These are phyloP conservation scores for Galerina sulciceps DNA, from an alignment of 768 basidiomycete genomes.

Conservation along the genomic window DNA sequence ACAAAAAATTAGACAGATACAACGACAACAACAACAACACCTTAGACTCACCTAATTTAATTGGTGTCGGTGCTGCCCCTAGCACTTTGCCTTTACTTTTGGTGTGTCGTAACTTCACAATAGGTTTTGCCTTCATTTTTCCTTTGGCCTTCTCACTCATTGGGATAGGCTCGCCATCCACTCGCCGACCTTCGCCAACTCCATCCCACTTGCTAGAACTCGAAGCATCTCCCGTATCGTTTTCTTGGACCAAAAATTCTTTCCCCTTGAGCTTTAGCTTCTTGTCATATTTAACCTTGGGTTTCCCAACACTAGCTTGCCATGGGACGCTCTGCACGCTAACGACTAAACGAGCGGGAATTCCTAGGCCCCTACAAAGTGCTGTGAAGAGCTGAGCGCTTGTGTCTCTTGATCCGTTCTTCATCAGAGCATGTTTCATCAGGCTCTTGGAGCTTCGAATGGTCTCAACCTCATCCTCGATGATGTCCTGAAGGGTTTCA, in stretches of 20 bases:
- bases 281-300: conserved; percentile 36
- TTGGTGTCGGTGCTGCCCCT: conserved; percentile 30
- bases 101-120: conserved; percentile 61
- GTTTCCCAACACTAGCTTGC: conserved; percentile 59
- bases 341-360: conserved; percentile 86
- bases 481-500: conserved; percentile 47
- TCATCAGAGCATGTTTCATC: conserved; percentile 91
- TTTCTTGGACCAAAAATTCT: conserved; percentile 28
- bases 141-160: conserved; percentile 57
- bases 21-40: not conserved
- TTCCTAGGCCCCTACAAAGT: conserved; percentile 81
- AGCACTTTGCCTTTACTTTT: conserved; percentile 54
- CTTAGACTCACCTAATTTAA: conserved; percentile 20
- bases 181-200: conserved; percentile 41
- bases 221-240: conserved; percentile 36
- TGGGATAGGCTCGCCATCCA: conserved; percentile 39
- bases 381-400: conserved; percentile 93
- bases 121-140: conserved; percentile 58
- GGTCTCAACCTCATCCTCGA: conserved; percentile 65
- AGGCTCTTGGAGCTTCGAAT: conserved; percentile 83
- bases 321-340: conserved; percentile 94
- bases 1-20: conserved; percentile 1
- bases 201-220: conserved; percentile 23
- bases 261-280: conserved; percentile 36
- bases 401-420: conserved; percentile 79